These are phyloP conservation scores for Aegilops umbellulata DNA, from an alignment of 176 grass and related monocot species.

Conservation along the genomic window DNA sequence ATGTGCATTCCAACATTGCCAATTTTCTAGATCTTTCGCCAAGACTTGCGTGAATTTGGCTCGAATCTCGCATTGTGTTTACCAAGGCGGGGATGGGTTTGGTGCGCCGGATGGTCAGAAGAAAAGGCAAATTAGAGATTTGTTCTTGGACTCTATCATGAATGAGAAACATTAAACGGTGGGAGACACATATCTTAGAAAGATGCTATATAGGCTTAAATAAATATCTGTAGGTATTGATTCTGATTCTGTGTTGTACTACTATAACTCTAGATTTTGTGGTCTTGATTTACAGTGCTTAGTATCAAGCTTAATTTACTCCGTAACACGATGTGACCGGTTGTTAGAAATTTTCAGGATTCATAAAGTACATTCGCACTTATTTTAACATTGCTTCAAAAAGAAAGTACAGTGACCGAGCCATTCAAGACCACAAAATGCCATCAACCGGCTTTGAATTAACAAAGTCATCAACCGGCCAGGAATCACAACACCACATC, in stretches of 20 bases:
- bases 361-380: too few species aligned
- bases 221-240: neutral
- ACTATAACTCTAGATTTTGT: neutral
- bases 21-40: slow-evolving; percentile 7
- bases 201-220: neutral
- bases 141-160: slow-evolving; percentile 30
- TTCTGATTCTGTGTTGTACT: neutral
- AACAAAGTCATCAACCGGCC: too few species aligned
- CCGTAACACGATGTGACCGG: too few species aligned
- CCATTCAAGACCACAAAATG: too few species aligned
- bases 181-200: neutral
- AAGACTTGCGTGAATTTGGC: slow-evolving; percentile 33
- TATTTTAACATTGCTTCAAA: too few species aligned
- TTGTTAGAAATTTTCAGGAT: too few species aligned
- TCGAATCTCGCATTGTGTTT: slow-evolving; percentile 43
- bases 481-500: too few species aligned
- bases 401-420: too few species aligned
- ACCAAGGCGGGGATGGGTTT: slow-evolving; percentile 36
- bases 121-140: slow-evolving; percentile 22
- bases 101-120: slow-evolving; percentile 30
- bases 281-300: too few species aligned
- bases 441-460: too few species aligned
- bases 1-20: neutral
- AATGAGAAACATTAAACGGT: neutral
- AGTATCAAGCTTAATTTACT: too few species aligned